phyloP scores from a whole-genome alignment of 768 basidiomycete species.

The Royoungia palumana region DNA sequence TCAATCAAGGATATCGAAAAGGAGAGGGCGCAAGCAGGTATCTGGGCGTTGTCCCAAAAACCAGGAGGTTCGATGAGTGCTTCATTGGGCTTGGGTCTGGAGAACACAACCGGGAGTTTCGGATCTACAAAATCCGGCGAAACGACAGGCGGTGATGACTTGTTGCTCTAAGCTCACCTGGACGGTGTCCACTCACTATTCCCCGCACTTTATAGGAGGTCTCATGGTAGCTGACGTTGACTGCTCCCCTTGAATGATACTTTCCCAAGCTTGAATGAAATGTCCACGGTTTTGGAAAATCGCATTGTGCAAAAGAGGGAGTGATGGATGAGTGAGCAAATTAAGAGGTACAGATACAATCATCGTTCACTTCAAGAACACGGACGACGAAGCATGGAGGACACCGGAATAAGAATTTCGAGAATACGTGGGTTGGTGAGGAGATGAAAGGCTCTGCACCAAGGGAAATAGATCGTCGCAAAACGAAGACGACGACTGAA shows the following conservation, averaged over 20 bases:
- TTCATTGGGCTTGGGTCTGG: conserved; percentile 11
- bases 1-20: conserved; percentile 87
- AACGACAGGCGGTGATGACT: conserved; percentile 37
- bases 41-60: conserved; percentile 58
- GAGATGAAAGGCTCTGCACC: conserved; percentile 1
- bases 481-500: conserved; percentile 11
- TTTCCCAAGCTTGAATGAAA: conserved; percentile 5
- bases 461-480: conserved; percentile 9
- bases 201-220: conserved; percentile 3
- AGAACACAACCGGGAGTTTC: conserved; percentile 34
- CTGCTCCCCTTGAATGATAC: neutral
- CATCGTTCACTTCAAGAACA: conserved; percentile 36
- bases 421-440: conserved; percentile 1
- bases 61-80: conserved; percentile 9
- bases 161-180: conserved; percentile 35
- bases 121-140: conserved; percentile 22
- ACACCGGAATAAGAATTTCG: conserved; percentile 21
- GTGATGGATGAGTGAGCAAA: conserved; percentile 27
- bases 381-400: conserved; percentile 18
- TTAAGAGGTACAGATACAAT: conserved; percentile 37
- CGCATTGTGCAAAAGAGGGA: conserved; percentile 19
- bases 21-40: conserved; percentile 76
- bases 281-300: conserved; percentile 18
- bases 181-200: neutral
- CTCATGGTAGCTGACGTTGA: neutral